Evolutionary conservation across 2,329 filamentous ascomycete species (phyloP), one percentile per base, ranked within the genome.

Genomic region (Penicillium sp.): DNA sequence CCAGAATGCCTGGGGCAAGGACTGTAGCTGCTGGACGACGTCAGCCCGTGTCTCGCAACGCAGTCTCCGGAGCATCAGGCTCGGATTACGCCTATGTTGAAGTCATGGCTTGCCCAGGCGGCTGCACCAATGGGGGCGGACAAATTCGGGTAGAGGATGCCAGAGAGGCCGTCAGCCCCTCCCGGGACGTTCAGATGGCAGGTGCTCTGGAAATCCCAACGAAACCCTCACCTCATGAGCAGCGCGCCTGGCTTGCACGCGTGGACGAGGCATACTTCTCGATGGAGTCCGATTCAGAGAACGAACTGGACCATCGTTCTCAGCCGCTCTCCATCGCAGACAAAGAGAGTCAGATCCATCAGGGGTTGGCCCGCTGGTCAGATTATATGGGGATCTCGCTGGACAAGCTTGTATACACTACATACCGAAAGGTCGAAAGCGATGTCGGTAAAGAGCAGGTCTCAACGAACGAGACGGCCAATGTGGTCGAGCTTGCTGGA

Each of bases 41-140:
- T 28, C 60, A 64, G 38, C 57, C 61, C 10, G 47, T 58, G 13
- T 65, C 68, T 28, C 64, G 69, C 6, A 67, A 64, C 38, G 68
- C 63, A 4, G 65, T 62, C 3, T 42, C 63, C 4, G 53, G 57
- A 38, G 54, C 62, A 53, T 55, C 62, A 9, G 61, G 63, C 12
- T 71, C 81, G 6, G 89, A 95, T 31, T 91, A 91, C 67, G 81
- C 87, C n/a, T 97, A 95, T 70, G 88, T 97, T 25, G 93, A 98
- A 72, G 93, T 98, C 50, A 98, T 98, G 93, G 93, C 93, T 12
- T 98, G 93, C 69, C 93, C 93, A 0, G 93, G 93, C n/a, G 93
- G 93, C 3, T 98, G 93, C 73, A 98, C 93, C 47, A 98, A 98
- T 62, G 93, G 93, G 1, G 93, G 93, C 32, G 93, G 93, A 0